Percentiles rank a stretch among this genome's conserved stretches.
Evolutionary conservation across 371 early-diverging fungal genomes (phyloP).

Genomic region (Dinochytrium kinnereticum): DNA sequence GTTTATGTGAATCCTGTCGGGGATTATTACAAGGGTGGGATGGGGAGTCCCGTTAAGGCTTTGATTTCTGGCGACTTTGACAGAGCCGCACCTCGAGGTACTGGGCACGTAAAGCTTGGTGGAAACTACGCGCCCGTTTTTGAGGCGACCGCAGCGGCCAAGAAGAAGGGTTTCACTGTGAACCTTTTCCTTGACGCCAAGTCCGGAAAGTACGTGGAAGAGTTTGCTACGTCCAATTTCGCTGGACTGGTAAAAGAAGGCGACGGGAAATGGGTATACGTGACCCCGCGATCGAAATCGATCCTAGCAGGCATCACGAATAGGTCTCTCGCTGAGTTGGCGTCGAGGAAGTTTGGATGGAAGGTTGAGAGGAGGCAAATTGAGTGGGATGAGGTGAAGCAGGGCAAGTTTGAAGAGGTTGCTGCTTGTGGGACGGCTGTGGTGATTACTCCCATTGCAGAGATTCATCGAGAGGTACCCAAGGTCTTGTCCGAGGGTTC

Average conservation of each 20-base stretch:
- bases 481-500: background rate
- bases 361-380: constrained; percentile 64
- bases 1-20: constrained; percentile 79
- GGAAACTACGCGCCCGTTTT: constrained; percentile 72
- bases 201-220: constrained; percentile 71
- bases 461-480: constrained; percentile 64
- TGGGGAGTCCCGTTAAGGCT: constrained; percentile 70
- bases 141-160: constrained; percentile 66
- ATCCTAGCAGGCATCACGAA: constrained; percentile 78
- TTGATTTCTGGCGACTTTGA: constrained; percentile 73
- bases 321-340: constrained; percentile 69
- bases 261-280: constrained; percentile 59
- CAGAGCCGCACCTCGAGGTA: constrained; percentile 61
- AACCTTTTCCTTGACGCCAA: constrained; percentile 76
- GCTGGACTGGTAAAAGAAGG: constrained; percentile 64
- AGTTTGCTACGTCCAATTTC: constrained; percentile 85
- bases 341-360: constrained; percentile 68
- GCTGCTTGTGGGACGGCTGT: constrained; percentile 85
- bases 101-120: constrained; percentile 72
- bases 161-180: constrained; percentile 70
- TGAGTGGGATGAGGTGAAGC: constrained; percentile 62
- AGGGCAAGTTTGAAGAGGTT: constrained; percentile 70
- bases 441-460: constrained; percentile 76
- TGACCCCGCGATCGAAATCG: constrained; percentile 71
- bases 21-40: constrained; percentile 57